Evolutionary conservation across 768 basidiomycete genomes (phyloP).

Genomic region (Leccinum barrowsii): DNA sequence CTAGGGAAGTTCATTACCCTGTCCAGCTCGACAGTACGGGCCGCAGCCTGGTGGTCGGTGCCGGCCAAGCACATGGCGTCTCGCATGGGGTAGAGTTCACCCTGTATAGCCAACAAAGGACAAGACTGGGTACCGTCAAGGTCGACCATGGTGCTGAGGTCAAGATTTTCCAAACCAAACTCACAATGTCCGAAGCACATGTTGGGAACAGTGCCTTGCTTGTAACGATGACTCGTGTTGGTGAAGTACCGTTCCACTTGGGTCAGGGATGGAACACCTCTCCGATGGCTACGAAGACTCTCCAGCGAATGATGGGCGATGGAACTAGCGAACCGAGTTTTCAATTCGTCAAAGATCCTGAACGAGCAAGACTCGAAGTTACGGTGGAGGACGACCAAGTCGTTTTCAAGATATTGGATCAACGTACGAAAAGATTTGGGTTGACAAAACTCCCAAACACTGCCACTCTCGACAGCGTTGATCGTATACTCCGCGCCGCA

Average conservation of each 20-base stretch:
- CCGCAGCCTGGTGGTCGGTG: slow-evolving; percentile 16
- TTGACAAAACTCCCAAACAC: neutral
- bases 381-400: neutral
- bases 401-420: slow-evolving; percentile 3
- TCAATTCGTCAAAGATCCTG: neutral
- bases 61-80: slow-evolving; percentile 27
- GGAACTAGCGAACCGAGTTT: neutral
- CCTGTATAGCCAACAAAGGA: slow-evolving; percentile 9
- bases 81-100: slow-evolving; percentile 14
- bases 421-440: neutral
- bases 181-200: neutral
- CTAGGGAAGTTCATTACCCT: neutral
- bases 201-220: neutral
- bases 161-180: slow-evolving; percentile 9
- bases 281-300: neutral
- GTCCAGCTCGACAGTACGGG: neutral
- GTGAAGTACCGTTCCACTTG: neutral
- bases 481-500: slow-evolving; percentile 9
- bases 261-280: neutral
- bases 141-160: neutral
- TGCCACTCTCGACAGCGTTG: neutral
- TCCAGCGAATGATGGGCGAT: neutral
- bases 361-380: slow-evolving; percentile 2
- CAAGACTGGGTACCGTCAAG: neutral
- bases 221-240: neutral